These are phyloP conservation scores for Hyaloperonospora brassicae DNA, from an alignment of 352 stramenopile species.

Conservation along the genomic window DNA sequence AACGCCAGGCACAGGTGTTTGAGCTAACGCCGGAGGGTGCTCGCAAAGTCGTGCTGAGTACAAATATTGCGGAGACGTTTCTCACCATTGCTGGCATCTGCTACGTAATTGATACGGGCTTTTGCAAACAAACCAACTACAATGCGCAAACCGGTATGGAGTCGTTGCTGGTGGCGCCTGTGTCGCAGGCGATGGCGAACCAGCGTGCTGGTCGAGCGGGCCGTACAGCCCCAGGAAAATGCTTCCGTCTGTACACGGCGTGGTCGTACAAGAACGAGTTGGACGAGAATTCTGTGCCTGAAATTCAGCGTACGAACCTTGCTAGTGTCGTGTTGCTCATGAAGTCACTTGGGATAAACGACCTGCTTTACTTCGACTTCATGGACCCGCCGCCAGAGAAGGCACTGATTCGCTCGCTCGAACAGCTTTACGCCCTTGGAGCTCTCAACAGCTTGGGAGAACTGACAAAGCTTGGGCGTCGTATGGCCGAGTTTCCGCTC, in stretches of 20 bases:
- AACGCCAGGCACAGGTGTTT: slow-evolving; percentile 99
- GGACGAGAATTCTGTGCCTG: slow-evolving; percentile 96
- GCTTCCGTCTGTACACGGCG: slow-evolving; percentile 98
- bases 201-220: slow-evolving; percentile 94
- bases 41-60: slow-evolving; percentile 98
- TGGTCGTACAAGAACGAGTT: slow-evolving; percentile 99
- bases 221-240: slow-evolving; percentile 96
- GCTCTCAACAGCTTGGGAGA: slow-evolving; percentile 97
- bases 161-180: slow-evolving; percentile 96
- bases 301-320: slow-evolving; percentile 95
- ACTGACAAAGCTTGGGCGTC: slow-evolving; percentile 92
- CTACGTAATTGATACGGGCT: slow-evolving; percentile 99
- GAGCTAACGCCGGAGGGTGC: slow-evolving; percentile 92
- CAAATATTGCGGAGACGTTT: slow-evolving; percentile 99
- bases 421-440: slow-evolving; percentile 98
- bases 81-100: slow-evolving; percentile 99
- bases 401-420: slow-evolving; percentile 95
- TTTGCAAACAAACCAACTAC: slow-evolving; percentile 99
- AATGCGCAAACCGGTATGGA: slow-evolving; percentile 98
- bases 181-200: slow-evolving; percentile 95
- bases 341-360: slow-evolving; percentile 98
- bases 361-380: slow-evolving; percentile 99
- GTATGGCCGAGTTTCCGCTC: slow-evolving; percentile 94
- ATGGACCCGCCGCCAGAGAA: slow-evolving; percentile 98
- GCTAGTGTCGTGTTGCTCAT: slow-evolving; percentile 97